These are phyloP conservation scores for Neltuma alba DNA, from an alignment of 306 rosid species.

Conservation along the genomic window DNA sequence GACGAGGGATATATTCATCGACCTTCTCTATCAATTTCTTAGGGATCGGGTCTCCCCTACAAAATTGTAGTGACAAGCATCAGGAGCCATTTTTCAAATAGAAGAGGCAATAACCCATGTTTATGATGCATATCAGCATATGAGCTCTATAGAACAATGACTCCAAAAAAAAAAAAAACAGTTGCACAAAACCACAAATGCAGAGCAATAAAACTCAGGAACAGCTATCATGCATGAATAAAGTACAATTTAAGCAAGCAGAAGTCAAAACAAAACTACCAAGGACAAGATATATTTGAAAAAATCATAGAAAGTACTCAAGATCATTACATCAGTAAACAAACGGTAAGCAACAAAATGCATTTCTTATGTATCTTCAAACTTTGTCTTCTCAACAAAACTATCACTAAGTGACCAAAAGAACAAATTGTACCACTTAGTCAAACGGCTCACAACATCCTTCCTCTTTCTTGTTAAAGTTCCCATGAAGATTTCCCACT, in stretches of 20 bases:
- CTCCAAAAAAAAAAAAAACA: not conserved
- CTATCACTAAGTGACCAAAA: slow-evolving; percentile 5
- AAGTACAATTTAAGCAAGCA: slow-evolving; percentile 12
- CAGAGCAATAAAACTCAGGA: slow-evolving; percentile 24
- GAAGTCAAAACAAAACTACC: slow-evolving; percentile 22
- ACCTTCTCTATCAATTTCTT: slow-evolving; percentile 70
- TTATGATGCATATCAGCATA: slow-evolving; percentile 20
- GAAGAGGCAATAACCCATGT: slow-evolving; percentile 20
- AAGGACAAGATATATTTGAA: slow-evolving; percentile 19
- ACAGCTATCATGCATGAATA: slow-evolving; percentile 26
- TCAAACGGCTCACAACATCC: slow-evolving; percentile 62
- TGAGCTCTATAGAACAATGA: not conserved
- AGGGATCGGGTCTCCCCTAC: slow-evolving; percentile 91
- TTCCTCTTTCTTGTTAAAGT: slow-evolving; percentile 73
- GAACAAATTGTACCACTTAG: slow-evolving; percentile 63
- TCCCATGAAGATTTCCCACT: slow-evolving; percentile 68
- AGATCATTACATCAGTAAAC: slow-evolving; percentile 10
- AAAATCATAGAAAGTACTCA: slow-evolving; percentile 17
- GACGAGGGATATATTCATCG: slow-evolving; percentile 78
- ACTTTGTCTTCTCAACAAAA: slow-evolving; percentile 12
- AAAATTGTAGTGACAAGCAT: slow-evolving; percentile 38
- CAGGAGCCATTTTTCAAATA: slow-evolving; percentile 28
- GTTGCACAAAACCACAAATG: slow-evolving; percentile 25
- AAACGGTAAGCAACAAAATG: slow-evolving; percentile 22
- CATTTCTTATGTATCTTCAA: slow-evolving; percentile 13